These are phyloP conservation scores for Eucalyptus tenuipes DNA, from an alignment of 345 rosid genomes.

Conservation along the genomic window DNA sequence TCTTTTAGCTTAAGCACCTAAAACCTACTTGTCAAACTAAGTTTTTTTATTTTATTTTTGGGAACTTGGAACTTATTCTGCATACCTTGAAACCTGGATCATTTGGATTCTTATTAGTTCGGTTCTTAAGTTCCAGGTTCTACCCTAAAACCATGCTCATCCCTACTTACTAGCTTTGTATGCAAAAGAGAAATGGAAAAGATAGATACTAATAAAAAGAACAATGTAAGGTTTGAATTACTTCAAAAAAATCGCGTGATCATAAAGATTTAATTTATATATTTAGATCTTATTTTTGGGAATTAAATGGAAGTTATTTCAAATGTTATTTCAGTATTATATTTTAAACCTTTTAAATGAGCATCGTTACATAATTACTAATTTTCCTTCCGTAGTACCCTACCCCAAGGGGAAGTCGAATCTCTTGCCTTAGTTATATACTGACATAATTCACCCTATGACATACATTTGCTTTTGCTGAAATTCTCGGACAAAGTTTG, in stretches of 20 bases:
- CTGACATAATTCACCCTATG: not conserved
- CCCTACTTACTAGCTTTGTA: not conserved
- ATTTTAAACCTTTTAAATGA: not conserved
- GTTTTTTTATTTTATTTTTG: too few relatives aligned
- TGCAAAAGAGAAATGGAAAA: not conserved
- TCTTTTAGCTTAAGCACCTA: too few relatives aligned
- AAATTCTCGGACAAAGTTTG: not conserved
- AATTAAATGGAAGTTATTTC: too few relatives aligned
- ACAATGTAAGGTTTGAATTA: not conserved
- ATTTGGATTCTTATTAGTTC: too few relatives aligned
- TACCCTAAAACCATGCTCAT: too few relatives aligned
- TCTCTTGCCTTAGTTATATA: not conserved
- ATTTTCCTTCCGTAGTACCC: too few relatives aligned
- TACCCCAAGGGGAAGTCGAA: too few relatives aligned
- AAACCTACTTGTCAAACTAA: too few relatives aligned
- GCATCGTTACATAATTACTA: not conserved
- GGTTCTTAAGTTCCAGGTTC: too few relatives aligned
- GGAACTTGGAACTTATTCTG: fast-evolving
- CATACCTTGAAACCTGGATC: too few relatives aligned
- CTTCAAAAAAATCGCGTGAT: not conserved
- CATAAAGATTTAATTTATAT: not conserved
- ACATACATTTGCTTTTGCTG: not conserved
- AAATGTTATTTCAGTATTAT: not conserved
- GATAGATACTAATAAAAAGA: not conserved
- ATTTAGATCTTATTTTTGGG: not conserved